Percentiles rank a stretch among this genome's conserved stretches.
phyloP scores from a whole-genome alignment of 768 basidiomycete species.

The Pleurotus cornucopiae region DNA sequence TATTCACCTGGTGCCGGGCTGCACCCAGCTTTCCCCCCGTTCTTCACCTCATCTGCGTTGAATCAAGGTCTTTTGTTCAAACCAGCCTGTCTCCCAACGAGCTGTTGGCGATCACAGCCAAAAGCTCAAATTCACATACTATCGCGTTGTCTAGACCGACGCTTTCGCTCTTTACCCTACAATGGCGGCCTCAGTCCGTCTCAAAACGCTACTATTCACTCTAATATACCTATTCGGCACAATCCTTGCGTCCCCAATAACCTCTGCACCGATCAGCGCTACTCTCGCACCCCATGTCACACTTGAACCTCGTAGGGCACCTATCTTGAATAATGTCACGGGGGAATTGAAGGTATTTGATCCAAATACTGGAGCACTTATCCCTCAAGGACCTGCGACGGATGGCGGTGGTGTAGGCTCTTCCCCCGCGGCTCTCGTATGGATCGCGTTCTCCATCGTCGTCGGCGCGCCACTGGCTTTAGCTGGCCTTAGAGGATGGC shows the following conservation, averaged over 20 bases:
- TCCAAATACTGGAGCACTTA: conserved; percentile 32
- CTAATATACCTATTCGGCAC: conserved; percentile 57
- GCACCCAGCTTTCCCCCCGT: not conserved
- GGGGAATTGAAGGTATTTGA: conserved; percentile 44
- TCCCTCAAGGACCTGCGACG: conserved; percentile 51
- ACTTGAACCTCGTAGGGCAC: not conserved
- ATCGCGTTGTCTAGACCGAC: not conserved
- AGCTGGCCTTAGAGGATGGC: conserved; percentile 54
- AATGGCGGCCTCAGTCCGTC: conserved; percentile 4
- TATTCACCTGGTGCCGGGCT: conserved; percentile 5
- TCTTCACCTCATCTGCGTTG: not conserved
- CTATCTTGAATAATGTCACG: conserved; percentile 23
- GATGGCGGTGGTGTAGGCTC: conserved; percentile 51
- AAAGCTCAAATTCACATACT: not conserved
- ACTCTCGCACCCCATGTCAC: not conserved
- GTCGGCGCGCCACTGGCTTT: conserved; percentile 52
- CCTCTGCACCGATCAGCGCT: not conserved
- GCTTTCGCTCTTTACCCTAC: conserved; percentile 3
- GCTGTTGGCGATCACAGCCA: not conserved
- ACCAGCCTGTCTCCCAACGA: not conserved
- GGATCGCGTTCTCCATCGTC: conserved; percentile 50
- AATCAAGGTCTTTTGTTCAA: not conserved
- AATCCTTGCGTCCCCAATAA: conserved; percentile 1
- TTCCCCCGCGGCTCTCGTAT: conserved; percentile 45
- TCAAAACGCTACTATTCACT: not conserved